Evolutionary conservation across 208 protist species (phyloP).

Genomic region (Leishmania braziliensis): DNA sequence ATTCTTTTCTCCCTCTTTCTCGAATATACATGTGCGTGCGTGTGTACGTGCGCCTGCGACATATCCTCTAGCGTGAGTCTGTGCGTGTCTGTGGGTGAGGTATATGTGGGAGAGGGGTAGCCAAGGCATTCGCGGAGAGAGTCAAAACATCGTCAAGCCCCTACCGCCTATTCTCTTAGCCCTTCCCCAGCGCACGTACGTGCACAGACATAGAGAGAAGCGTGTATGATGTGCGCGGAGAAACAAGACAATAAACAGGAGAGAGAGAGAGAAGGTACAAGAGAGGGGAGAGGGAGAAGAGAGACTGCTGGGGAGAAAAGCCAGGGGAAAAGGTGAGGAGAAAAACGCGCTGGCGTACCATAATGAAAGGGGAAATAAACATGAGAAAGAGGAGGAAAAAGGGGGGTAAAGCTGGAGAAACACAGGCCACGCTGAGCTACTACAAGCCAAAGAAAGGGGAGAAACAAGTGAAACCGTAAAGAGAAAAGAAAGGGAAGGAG

Average conservation of each 20-base stretch:
- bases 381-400: neutral
- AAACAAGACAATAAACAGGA: neutral
- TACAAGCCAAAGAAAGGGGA: neutral
- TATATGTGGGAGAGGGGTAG: neutral
- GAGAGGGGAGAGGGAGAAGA: neutral
- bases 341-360: neutral
- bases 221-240: neutral
- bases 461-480: no score
- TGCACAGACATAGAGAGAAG: neutral
- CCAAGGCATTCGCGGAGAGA: neutral
- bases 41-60: neutral
- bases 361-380: neutral
- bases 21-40: neutral
- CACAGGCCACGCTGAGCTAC: neutral
- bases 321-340: neutral
- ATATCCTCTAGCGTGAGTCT: neutral
- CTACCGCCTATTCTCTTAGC: neutral
- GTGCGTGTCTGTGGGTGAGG: neutral
- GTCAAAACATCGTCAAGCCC: neutral
- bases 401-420: neutral
- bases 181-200: neutral
- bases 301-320: neutral
- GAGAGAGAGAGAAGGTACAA: neutral
- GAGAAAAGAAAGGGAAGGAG: no score
- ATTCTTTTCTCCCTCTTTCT: neutral